Evolutionary conservation across 2,329 filamentous ascomycete genomes (phyloP), one percentile per base, ranked within the genome.

Genomic region (Clarireedia hainanense): DNA sequence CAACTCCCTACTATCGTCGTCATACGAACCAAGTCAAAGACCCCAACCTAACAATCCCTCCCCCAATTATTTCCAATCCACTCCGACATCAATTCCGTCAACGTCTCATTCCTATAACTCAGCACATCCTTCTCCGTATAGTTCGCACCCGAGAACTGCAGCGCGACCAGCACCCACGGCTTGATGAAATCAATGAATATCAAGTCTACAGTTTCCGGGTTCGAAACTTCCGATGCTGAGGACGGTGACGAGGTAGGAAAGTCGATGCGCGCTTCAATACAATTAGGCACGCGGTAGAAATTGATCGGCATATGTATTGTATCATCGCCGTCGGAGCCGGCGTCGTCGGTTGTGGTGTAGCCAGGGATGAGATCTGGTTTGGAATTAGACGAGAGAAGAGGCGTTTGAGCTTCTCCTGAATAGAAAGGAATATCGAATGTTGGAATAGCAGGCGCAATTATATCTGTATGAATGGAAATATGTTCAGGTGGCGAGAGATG

Each of bases 101-200:
- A 74, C 0, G 76, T 78, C 26, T 75, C 75, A 3, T 83, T 73
- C 17, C 46, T 71, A 63, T 84, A 86, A 26, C 66, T 61, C 62
- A 73, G 63, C 1, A 83, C 75, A 62, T 83, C 75, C 4, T 70
- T 68, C 7, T 71, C 67, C 23, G 60, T 70, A 55, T 79, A 84
- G 26, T 76, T 74, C 1, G 75, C 76, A 0, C 81, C 81, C 26
- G 72, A 73, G 59, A 81, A 77, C 62, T 84, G 83, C 59, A 96
- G 74, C 2, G 90, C 91, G 10, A 86, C 73, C 17, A 95, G 71
- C 40, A 97, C 75, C 80, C 88, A 95, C 9, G 84, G 84, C 71
- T 94, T 80, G 37, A 97, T 84, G 69, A 96, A 99, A 68, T 95
- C 91, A 57, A 95, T 81, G 68, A 95, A 99, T 14, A 96, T 84